Percentiles rank a stretch among this genome's conserved stretches.
These are phyloP conservation scores for Didymella keratinophila DNA, from an alignment of 2,329 filamentous ascomycete species.

Conservation along the genomic window DNA sequence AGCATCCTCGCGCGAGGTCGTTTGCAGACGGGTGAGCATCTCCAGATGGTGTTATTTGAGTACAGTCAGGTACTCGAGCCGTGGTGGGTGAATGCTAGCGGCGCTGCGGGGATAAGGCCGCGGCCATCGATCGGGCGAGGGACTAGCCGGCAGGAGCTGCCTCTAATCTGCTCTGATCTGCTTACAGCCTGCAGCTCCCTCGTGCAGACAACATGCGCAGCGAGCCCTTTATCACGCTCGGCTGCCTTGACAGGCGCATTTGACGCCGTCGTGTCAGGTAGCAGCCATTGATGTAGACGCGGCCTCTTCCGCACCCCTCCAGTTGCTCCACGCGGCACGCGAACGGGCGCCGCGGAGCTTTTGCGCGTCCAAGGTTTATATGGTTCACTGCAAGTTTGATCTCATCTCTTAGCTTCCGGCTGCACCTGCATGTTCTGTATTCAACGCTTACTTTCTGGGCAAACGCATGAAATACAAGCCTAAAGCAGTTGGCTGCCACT, in stretches of 20 bases:
- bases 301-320: conserved; percentile 25
- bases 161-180: conserved; percentile 14
- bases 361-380: conserved; percentile 9
- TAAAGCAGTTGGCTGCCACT: conserved; percentile 25
- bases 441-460: conserved; percentile 8
- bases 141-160: conserved; percentile 1
- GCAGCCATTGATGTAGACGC: conserved; percentile 26
- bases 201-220: not conserved
- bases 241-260: not conserved
- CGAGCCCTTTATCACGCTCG: not conserved
- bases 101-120: conserved; percentile 11
- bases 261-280: conserved; percentile 30
- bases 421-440: conserved; percentile 26
- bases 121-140: conserved; percentile 8
- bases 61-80: conserved; percentile 13
- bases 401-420: conserved; percentile 29
- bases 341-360: conserved; percentile 14
- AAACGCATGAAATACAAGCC: conserved; percentile 32
- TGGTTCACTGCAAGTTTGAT: conserved; percentile 31
- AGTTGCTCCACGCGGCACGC: conserved; percentile 11
- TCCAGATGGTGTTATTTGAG: conserved; percentile 19
- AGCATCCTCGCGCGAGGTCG: conserved; percentile 47
- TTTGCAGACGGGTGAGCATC: conserved; percentile 34
- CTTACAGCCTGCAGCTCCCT: conserved; percentile 3
- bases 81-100: conserved; percentile 18